phyloP scores from a whole-genome alignment of 2,329 filamentous ascomycete species.

The Fusarium coffeatum region DNA sequence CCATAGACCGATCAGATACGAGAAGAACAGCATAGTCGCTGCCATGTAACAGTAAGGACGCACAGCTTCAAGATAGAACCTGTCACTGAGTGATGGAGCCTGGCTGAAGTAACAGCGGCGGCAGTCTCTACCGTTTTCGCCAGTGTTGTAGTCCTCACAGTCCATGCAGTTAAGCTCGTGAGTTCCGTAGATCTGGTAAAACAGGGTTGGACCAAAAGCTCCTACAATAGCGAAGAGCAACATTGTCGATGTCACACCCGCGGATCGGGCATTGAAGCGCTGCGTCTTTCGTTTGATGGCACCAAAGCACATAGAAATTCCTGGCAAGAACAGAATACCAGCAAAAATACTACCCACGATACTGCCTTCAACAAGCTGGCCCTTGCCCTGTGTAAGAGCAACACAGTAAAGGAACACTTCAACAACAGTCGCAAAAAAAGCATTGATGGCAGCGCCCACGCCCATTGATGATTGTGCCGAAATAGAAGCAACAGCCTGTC shows the following conservation, averaged over 20 bases:
- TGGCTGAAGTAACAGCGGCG: conserved; percentile 95
- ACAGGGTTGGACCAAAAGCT: conserved; percentile 93
- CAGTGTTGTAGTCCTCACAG: conserved; percentile 61
- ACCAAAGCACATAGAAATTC: conserved; percentile 98
- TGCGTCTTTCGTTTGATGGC: conserved; percentile 98
- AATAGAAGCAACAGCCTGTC: conserved; percentile 97
- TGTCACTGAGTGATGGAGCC: conserved; percentile 81
- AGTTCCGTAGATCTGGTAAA: conserved; percentile 98
- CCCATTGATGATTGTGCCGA: conserved; percentile 99
- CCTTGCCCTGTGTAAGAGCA: conserved; percentile 91
- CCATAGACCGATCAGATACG: conserved; percentile 92
- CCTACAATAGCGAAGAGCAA: conserved; percentile 94
- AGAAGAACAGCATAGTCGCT: conserved; percentile 86
- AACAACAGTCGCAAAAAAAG: conserved; percentile 96
- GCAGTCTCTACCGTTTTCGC: conserved; percentile 73
- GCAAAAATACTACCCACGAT: conserved; percentile 98
- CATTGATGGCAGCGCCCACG: conserved; percentile 94
- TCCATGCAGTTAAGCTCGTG: conserved; percentile 91
- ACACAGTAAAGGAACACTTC: conserved; percentile 98
- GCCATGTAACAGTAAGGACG: conserved; percentile 93
- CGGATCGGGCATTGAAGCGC: conserved; percentile 95
- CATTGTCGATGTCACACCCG: conserved; percentile 98
- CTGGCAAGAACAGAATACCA: conserved; percentile 92
- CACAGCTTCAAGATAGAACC: conserved; percentile 91
- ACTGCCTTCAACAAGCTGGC: conserved; percentile 92